phyloP scores from a whole-genome alignment of 805 yeast genomes.

The Sugiyamaella valdiviana region DNA sequence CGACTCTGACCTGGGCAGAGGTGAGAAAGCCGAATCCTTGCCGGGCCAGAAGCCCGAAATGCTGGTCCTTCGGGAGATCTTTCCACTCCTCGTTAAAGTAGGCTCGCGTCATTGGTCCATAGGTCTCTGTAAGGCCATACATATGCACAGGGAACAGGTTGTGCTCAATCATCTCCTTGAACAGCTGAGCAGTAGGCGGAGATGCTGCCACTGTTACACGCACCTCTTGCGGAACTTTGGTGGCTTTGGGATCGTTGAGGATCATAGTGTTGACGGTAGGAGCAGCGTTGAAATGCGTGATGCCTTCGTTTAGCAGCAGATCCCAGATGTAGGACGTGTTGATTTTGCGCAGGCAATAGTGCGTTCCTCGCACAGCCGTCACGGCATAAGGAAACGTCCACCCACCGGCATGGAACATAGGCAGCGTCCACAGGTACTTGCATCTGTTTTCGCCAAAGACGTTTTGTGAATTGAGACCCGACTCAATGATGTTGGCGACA shows the following conservation, averaged over 20 bases:
- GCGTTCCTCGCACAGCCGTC: slow-evolving; percentile 35
- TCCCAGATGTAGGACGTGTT: slow-evolving; percentile 32
- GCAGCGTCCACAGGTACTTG: slow-evolving; percentile 34
- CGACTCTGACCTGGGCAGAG: slow-evolving; percentile 26
- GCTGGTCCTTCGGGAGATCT: slow-evolving; percentile 23
- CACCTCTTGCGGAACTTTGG: slow-evolving; percentile 23
- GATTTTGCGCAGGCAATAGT: slow-evolving; percentile 30
- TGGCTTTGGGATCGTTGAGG: slow-evolving; percentile 28
- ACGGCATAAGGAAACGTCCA: slow-evolving; percentile 36
- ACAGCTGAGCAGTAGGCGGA: slow-evolving; percentile 33
- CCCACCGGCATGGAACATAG: slow-evolving; percentile 35
- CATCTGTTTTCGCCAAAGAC: slow-evolving; percentile 26
- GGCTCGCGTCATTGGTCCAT: slow-evolving; percentile 32
- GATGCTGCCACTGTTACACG: slow-evolving; percentile 34
- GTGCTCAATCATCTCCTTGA: slow-evolving; percentile 29
- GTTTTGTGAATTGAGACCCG: slow-evolving; percentile 27
- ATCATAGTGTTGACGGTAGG: slow-evolving; percentile 35
- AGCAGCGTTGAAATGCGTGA: slow-evolving; percentile 34
- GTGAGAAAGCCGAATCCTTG: slow-evolving; percentile 32
- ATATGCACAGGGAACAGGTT: slow-evolving; percentile 32
- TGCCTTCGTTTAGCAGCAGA: slow-evolving; percentile 21
- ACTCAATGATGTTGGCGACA: slow-evolving; percentile 28
- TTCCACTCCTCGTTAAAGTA: slow-evolving; percentile 31
- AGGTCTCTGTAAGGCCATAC: slow-evolving; percentile 35
- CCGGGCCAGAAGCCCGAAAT: slow-evolving; percentile 27